Percentiles rank a stretch among this genome's conserved stretches.
phyloP scores from a whole-genome alignment of 2,329 filamentous ascomycete species.

The Clonostachys solani region DNA sequence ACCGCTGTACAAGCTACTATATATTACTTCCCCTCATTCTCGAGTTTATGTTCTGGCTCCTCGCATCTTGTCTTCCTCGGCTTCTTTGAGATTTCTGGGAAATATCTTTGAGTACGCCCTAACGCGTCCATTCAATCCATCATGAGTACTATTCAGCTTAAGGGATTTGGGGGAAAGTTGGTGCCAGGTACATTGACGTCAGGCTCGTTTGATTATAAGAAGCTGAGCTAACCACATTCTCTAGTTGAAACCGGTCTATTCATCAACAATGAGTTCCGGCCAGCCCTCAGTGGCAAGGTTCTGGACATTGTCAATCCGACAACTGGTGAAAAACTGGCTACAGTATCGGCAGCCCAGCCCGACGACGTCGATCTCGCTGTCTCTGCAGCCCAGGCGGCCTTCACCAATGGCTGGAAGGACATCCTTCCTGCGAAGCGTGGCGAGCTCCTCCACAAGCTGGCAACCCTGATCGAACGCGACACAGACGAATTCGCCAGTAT shows the following conservation, averaged over 20 bases:
- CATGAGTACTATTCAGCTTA: no score
- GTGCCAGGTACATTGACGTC: no score
- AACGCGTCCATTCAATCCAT: no score
- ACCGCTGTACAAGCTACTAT: no score
- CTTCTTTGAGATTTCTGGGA: no score
- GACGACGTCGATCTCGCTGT: slow-evolving; percentile 83
- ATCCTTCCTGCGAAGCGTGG: slow-evolving; percentile 71
- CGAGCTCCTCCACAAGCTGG: slow-evolving; percentile 68
- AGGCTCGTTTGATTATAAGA: no score
- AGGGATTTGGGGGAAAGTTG: no score
- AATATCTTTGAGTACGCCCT: no score
- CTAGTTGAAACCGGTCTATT: slow-evolving; percentile 47
- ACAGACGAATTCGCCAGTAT: slow-evolving; percentile 71
- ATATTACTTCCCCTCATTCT: no score
- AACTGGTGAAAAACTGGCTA: slow-evolving; percentile 79
- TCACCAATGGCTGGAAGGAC: slow-evolving; percentile 67
- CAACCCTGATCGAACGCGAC: slow-evolving; percentile 77
- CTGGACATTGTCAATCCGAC: slow-evolving; percentile 90
- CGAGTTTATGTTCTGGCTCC: no score
- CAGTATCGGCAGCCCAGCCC: slow-evolving; percentile 80
- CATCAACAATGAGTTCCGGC: slow-evolving; percentile 90
- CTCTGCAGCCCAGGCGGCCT: slow-evolving; percentile 78
- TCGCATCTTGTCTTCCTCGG: no score
- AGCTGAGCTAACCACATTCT: background rate
- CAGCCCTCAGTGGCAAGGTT: slow-evolving; percentile 76